These are phyloP conservation scores for Trichophyton simii DNA, from an alignment of 2,329 filamentous ascomycete genomes.

Conservation along the genomic window DNA sequence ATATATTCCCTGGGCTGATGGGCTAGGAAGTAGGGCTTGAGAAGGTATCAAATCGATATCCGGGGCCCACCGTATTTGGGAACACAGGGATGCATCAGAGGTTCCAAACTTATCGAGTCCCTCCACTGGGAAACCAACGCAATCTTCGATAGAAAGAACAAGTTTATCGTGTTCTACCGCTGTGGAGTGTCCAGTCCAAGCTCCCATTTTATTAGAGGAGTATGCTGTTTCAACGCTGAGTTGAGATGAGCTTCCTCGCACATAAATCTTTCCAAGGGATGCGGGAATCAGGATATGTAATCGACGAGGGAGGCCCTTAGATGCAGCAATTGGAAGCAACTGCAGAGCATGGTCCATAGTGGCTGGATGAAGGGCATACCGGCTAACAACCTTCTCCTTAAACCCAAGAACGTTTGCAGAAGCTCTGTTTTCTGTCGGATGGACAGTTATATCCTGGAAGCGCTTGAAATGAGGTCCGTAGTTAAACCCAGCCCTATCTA, in stretches of 20 bases:
- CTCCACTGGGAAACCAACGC: not conserved
- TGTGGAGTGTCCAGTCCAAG: not conserved
- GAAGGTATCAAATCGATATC: not conserved
- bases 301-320: not conserved
- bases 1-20: not conserved
- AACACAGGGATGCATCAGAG: not conserved
- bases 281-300: not conserved
- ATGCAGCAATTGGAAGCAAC: not conserved
- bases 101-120: not conserved
- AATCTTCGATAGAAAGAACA: not conserved
- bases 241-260: not conserved
- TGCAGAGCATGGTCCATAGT: slow-evolving; percentile 3
- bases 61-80: not conserved
- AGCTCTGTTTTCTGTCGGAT: not conserved
- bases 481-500: not conserved
- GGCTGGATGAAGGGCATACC: not conserved
- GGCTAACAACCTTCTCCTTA: not conserved
- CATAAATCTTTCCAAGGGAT: not conserved
- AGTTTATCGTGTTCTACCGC: not conserved
- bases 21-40: not conserved
- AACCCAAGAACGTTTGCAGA: not conserved
- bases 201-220: not conserved
- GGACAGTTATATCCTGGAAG: not conserved
- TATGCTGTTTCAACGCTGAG: not conserved
- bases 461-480: slow-evolving; percentile 7